Evolutionary conservation across 2,329 filamentous ascomycete species (phyloP).

Genomic region (Colletotrichum sp.): DNA sequence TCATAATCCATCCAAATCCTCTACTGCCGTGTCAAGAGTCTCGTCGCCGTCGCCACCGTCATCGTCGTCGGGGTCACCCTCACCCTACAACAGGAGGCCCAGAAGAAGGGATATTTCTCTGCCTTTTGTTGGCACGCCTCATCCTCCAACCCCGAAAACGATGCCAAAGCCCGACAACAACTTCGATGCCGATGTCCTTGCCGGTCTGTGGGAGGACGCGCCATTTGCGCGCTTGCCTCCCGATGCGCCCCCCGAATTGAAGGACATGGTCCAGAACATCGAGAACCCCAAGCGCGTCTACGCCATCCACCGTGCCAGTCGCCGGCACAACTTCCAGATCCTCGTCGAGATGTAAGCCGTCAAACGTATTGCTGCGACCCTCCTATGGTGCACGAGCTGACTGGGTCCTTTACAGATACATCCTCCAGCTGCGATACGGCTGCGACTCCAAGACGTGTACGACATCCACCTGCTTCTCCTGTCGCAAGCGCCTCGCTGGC

Average conservation of each 20-base stretch:
- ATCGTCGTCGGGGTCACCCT: neutral
- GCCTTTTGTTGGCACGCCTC: neutral
- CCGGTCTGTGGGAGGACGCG: constrained; percentile 63
- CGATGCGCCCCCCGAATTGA: constrained; percentile 65
- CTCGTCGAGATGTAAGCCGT: constrained; percentile 68
- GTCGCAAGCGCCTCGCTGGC: constrained; percentile 69
- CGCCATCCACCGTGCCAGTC: constrained; percentile 63
- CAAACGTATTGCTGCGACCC: neutral
- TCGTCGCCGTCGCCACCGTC: neutral
- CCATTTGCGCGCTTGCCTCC: constrained; percentile 63
- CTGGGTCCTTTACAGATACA: constrained; percentile 61
- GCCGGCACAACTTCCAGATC: constrained; percentile 68
- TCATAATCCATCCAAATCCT: neutral
- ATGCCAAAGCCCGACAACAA: constrained; percentile 27
- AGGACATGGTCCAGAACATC: constrained; percentile 59
- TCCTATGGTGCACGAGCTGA: constrained; percentile 13
- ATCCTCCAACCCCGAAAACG: neutral
- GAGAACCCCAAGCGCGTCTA: constrained; percentile 68
- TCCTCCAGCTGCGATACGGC: constrained; percentile 81
- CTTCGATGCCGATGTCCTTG: constrained; percentile 54
- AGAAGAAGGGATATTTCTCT: neutral
- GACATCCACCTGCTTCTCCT: constrained; percentile 82
- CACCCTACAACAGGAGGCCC: neutral
- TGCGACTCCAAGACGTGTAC: constrained; percentile 73
- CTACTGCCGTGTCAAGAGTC: neutral